Evolutionary conservation across 306 rosid species (phyloP), one percentile per base, ranked within the genome.

Genomic region (Hippophae gyantsensis): DNA sequence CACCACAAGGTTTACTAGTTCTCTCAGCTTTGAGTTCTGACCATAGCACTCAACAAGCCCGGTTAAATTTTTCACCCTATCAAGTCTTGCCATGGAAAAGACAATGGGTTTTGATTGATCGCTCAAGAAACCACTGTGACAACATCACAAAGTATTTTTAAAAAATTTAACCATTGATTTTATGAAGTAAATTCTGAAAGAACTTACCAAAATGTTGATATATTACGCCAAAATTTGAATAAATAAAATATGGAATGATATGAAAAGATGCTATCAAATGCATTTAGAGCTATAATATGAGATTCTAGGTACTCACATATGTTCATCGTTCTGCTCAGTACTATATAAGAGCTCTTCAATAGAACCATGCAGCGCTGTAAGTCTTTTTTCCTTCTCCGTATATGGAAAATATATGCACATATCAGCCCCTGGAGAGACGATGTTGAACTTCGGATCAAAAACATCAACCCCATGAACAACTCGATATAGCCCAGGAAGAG

Each of bases 371-470:
- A 85, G 76, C 49, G 96, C 52, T 32, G 98, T 81, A 27, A 92
- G 89, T 75, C 98, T 82, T 52, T 65, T 79, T 66, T 83, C 71
- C 77, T 85, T 82, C 1, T 85, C 95, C 23, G 84, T 78, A 73
- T 78, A 87, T 46, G 98, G 89, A 72, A 92, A 92, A 74, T 87
- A 92, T 13, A 92, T 92, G 63, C 66, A 7, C 92, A 76, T 75
- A 71, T 87, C 98, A 40, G 98, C 96, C 69, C 98, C 98, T 52
- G 98, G 98, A 69, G 98, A 92, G 74, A 92, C 93, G 18, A 85
- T 92, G 65, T 92, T 87, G 80, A 92, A 92, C 95, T 92, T 92
- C 60, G 98, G 93, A 76, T 92, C 99, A 69, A 92, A 87, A 55
- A 88, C 96, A 80, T 92, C 80, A 75, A 92, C 81, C 56, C 99